Base-by-base conservation (phyloP, 2,329 filamentous ascomycete species). In the Colletotrichum lupini region DNA sequence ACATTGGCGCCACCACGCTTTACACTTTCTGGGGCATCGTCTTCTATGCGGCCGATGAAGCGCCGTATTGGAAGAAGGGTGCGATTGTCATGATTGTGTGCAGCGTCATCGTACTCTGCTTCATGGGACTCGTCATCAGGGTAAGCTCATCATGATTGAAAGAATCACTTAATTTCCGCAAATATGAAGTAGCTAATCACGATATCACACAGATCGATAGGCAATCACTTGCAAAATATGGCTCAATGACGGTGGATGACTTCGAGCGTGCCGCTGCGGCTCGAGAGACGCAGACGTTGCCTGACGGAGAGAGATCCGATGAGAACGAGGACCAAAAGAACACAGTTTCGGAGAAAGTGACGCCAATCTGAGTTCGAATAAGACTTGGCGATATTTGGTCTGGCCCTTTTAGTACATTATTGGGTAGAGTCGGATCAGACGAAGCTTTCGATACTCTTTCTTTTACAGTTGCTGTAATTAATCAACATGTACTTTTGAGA, bases 1-100 rank as follows among this genome's bases (percentile, higher is more conserved):
- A 82, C 56, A 79, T 82, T 64, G 79, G 79, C 14, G 80, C 82
- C 16, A 78, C 80, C 16, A 78, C 83, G 2, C 72, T 84, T n/a
- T 84, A 82, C 62, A 82, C 82, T 0, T 84, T 83, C 65, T 85
- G 83, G 83, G 82, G 82, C 1, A 81, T 84, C 30, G 75, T 78
- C 1, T 67, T 85, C 11, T 84, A 83, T 66, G 73, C 81, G 1
- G 80, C 80, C 0, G 79, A 77, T 5, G 82, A 83, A 68, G 81
- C 82, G 2, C 80, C 80, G 7, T 74, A 82, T 80, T 62, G 82
- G 81, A 79, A 79, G 77, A 83, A 82, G 61, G 82, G 82, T 0
- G 79, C 77, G 8, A 81, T 83, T 42, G 75, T 81, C 1, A 81
- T 83, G 78, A 78, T 83, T 7, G 71, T 76, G 4, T 72, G 72